Evolutionary conservation across 257 asterid species (phyloP).

Genomic region (Osmanthus fragrans): DNA sequence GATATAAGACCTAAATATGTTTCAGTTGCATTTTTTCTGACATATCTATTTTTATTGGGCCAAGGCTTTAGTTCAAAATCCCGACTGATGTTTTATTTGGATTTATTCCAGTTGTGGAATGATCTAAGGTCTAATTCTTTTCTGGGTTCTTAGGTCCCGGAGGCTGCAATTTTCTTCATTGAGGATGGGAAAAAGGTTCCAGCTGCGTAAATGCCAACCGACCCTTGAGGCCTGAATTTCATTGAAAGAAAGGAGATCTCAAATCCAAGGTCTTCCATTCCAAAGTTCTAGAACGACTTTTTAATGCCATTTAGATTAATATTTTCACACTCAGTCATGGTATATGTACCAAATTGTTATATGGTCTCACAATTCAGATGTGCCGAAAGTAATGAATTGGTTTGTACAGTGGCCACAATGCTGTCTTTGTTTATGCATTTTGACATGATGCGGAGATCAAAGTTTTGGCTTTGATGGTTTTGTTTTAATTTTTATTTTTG

Average conservation of each 20-base stretch:
- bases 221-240: constrained; percentile 13
- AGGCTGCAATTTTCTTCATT: constrained; percentile 76
- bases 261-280: neutral
- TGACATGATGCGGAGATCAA: neutral
- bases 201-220: constrained; percentile 47
- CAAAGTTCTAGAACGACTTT: neutral
- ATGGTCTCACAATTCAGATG: neutral
- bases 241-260: constrained; percentile 9
- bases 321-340: neutral
- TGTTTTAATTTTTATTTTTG: neutral
- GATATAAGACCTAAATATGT: neutral
- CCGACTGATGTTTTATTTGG: neutral
- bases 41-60: neutral
- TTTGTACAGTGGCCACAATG: constrained; percentile 7
- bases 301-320: neutral
- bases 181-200: constrained; percentile 96
- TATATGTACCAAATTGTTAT: neutral
- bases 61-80: no score
- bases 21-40: neutral
- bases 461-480: neutral
- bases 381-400: neutral
- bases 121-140: neutral
- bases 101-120: constrained; percentile 13
- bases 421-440: neutral
- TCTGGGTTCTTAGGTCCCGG: constrained; percentile 66